Conservation (phyloP, 768 basidiomycete genomes). For the Trametes cubensis region DNA sequence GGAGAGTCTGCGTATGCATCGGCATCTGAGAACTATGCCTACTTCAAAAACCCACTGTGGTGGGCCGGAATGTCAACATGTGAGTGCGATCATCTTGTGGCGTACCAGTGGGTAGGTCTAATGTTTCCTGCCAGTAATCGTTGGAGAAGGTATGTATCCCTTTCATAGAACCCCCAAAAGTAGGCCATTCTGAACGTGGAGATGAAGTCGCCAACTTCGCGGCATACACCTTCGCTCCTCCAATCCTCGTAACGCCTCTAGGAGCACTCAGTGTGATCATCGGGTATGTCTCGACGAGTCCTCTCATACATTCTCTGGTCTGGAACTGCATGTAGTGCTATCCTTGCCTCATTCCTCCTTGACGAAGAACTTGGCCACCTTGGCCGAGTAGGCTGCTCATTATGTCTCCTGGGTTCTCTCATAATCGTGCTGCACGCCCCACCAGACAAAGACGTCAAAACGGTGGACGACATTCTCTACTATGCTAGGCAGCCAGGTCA, state of each 20-base stretch:
- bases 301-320: background rate
- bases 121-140: slow-evolving; percentile 62
- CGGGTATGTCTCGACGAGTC: slow-evolving; percentile 58
- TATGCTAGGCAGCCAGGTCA: slow-evolving; percentile 93
- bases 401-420: slow-evolving; percentile 84
- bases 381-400: slow-evolving; percentile 82
- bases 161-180: slow-evolving; percentile 29
- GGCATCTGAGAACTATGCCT: slow-evolving; percentile 82
- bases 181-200: background rate
- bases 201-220: slow-evolving; percentile 82
- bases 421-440: slow-evolving; percentile 97
- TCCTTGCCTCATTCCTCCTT: slow-evolving; percentile 91
- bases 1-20: slow-evolving; percentile 55
- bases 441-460: slow-evolving; percentile 89
- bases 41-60: slow-evolving; percentile 92
- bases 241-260: slow-evolving; percentile 97
- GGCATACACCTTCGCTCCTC: slow-evolving; percentile 96
- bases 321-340: slow-evolving; percentile 56
- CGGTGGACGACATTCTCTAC: slow-evolving; percentile 89
- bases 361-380: slow-evolving; percentile 93
- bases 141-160: slow-evolving; percentile 76
- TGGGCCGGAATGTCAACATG: slow-evolving; percentile 94
- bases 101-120: background rate
- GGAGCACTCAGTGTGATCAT: slow-evolving; percentile 96
- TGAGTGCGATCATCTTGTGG: slow-evolving; percentile 47